These are phyloP conservation scores for Lachnellula occidentalis DNA, from an alignment of 2,329 filamentous ascomycete genomes.

Conservation along the genomic window DNA sequence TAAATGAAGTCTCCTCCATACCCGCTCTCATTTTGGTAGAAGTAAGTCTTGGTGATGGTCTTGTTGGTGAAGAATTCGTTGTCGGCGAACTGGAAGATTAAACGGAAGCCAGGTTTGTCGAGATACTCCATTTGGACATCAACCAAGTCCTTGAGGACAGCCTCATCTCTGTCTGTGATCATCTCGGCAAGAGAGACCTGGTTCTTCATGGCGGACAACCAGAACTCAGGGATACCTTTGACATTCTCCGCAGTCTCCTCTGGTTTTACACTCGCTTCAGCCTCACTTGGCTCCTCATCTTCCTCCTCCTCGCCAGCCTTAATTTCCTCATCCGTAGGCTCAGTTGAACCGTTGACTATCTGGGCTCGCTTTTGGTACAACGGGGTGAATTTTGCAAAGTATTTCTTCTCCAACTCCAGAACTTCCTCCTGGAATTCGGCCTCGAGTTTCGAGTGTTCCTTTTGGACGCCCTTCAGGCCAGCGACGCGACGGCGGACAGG, in stretches of 20 bases:
- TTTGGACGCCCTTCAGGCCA: constrained; percentile 95
- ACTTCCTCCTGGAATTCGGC: constrained; percentile 98
- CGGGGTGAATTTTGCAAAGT: constrained; percentile 97
- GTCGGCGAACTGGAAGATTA: constrained; percentile 94
- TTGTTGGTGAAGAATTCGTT: constrained; percentile 99
- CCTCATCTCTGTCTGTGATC: constrained; percentile 97
- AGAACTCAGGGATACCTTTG: constrained; percentile 95
- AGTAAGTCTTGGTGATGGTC: constrained; percentile 96
- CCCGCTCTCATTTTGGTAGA: constrained; percentile 96
- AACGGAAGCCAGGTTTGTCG: constrained; percentile 93
- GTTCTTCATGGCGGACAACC: constrained; percentile 99
- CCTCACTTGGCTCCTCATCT: constrained; percentile 55
- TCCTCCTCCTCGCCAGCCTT: constrained; percentile 78
- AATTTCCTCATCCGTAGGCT: constrained; percentile 84
- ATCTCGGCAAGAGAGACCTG: constrained; percentile 95
- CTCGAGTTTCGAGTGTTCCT: constrained; percentile 97
- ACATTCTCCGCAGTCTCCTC: constrained; percentile 46
- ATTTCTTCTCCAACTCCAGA: constrained; percentile 97
- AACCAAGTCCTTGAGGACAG: constrained; percentile 78
- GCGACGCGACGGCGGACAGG: constrained; percentile 89
- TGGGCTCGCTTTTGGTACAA: constrained; percentile 91
- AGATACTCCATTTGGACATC: constrained; percentile 99
- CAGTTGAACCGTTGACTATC: constrained; percentile 81
- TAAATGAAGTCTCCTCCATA: constrained; percentile 99
- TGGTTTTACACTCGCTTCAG: constrained; percentile 44